These are phyloP conservation scores for Domatiomyces globalis DNA, from an alignment of 2,329 filamentous ascomycete genomes.

Conservation along the genomic window DNA sequence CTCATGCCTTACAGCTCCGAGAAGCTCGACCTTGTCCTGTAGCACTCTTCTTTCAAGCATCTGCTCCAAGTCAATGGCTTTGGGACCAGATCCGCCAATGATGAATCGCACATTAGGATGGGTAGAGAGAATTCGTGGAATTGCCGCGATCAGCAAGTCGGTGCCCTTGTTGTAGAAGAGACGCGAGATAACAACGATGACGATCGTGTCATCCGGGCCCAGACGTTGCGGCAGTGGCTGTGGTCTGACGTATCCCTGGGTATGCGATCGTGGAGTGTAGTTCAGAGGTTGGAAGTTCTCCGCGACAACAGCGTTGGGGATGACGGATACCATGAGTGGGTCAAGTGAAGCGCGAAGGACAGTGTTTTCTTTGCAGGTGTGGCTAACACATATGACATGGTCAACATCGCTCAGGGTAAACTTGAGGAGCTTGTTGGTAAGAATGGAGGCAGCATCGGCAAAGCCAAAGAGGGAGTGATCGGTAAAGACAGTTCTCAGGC, in stretches of 20 bases:
- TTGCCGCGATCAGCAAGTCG: slow-evolving; percentile 88
- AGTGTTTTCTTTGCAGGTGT: slow-evolving; percentile 98
- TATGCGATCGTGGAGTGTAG: slow-evolving; percentile 33
- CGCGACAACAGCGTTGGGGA: slow-evolving; percentile 92
- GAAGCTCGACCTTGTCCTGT: slow-evolving; percentile 82
- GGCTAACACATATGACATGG: slow-evolving; percentile 94
- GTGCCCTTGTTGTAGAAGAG: slow-evolving; percentile 99
- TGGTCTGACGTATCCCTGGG: slow-evolving; percentile 18
- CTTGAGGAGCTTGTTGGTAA: slow-evolving; percentile 94
- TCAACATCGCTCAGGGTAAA: slow-evolving; percentile 94
- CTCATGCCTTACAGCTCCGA: slow-evolving; percentile 85
- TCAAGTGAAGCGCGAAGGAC: slow-evolving; percentile 88
- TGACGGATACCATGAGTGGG: slow-evolving; percentile 92
- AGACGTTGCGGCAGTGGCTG: slow-evolving; percentile 50
- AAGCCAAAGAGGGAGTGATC: slow-evolving; percentile 97
- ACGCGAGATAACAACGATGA: slow-evolving; percentile 91
- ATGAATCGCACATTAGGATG: slow-evolving; percentile 94
- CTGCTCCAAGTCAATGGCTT: slow-evolving; percentile 93
- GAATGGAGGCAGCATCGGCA: slow-evolving; percentile 84
- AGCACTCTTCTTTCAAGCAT: slow-evolving; percentile 93
- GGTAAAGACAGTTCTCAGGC: slow-evolving; percentile 85
- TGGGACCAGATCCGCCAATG: slow-evolving; percentile 88
- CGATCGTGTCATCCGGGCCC: slow-evolving; percentile 74
- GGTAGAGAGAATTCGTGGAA: slow-evolving; percentile 76
- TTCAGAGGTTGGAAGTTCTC: slow-evolving; percentile 77